Evolutionary conservation across 2,329 filamentous ascomycete genomes (phyloP).

Genomic region (Pyrenophora teres): DNA sequence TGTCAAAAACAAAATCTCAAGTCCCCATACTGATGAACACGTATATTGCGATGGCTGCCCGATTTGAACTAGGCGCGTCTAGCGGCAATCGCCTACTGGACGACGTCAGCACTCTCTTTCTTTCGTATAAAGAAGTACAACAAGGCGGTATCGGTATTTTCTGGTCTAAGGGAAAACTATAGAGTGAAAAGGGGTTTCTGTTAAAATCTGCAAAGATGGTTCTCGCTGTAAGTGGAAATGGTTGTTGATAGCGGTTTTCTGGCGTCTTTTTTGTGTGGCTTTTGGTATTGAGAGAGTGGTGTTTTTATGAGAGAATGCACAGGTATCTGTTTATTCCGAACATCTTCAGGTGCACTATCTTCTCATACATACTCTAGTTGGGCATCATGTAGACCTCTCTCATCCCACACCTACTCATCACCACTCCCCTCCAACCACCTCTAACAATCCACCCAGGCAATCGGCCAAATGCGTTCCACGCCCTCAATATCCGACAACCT

Average conservation of each 20-base stretch:
- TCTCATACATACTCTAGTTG: too few relatives aligned
- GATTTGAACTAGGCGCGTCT: conserved; percentile 20
- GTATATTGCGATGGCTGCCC: conserved; percentile 10
- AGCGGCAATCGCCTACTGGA: conserved; percentile 3
- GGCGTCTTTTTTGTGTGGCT: too few relatives aligned
- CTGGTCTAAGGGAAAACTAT: too few relatives aligned
- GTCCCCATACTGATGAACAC: not conserved
- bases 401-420: not conserved
- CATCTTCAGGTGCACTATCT: too few relatives aligned
- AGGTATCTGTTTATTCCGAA: too few relatives aligned
- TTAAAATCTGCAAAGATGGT: conserved; percentile 36
- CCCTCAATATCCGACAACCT: conserved; percentile 79
- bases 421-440: not conserved
- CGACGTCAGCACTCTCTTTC: conserved; percentile 1
- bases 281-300: not conserved
- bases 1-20: not conserved
- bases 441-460: conserved; percentile 60
- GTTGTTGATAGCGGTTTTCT: not conserved
- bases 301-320: too few relatives aligned
- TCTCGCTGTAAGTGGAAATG: conserved; percentile 32
- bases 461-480: conserved; percentile 89
- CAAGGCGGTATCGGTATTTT: not conserved
- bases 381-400: not conserved
- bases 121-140: not conserved
- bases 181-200: not conserved